A percentile compares a stretch with the other conserved stretches of the same genome.
These are phyloP conservation scores for Eutrema yunnanense DNA, from an alignment of 345 rosid species.

Conservation along the genomic window DNA sequence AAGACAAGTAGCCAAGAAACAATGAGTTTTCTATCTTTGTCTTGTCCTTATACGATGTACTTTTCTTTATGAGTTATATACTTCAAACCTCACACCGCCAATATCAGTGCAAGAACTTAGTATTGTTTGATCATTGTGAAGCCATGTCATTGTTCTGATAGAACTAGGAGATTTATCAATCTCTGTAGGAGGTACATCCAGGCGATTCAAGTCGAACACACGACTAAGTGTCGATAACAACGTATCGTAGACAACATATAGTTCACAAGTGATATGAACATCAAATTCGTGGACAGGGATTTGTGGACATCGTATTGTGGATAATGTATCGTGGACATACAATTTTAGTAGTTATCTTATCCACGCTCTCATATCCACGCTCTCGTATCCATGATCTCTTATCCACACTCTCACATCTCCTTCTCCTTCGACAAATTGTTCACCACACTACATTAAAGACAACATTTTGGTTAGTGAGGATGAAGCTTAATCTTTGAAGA, in stretches of 20 bases:
- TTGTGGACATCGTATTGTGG: no score
- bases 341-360: no score
- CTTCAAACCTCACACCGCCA: conserved; percentile 80
- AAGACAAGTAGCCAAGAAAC: not conserved
- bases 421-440: no score
- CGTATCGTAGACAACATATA: no score
- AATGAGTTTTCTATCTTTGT: not conserved
- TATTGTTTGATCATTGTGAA: conserved; percentile 56
- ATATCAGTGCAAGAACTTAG: conserved; percentile 84
- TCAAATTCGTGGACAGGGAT: no score
- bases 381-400: no score
- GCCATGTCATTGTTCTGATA: conserved; percentile 34
- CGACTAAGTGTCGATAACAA: not conserved
- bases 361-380: no score
- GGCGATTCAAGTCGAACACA: conserved; percentile 29
- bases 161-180: conserved; percentile 36
- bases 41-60: no score
- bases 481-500: not conserved
- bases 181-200: conserved; percentile 36
- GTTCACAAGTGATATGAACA: no score
- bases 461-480: not conserved
- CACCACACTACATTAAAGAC: not conserved
- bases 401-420: no score
- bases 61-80: not conserved
- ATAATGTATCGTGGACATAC: no score